Percentiles rank a stretch among this genome's conserved stretches.
These are phyloP conservation scores for Venturia carpophila DNA, from an alignment of 2,329 filamentous ascomycete genomes.

Conservation along the genomic window DNA sequence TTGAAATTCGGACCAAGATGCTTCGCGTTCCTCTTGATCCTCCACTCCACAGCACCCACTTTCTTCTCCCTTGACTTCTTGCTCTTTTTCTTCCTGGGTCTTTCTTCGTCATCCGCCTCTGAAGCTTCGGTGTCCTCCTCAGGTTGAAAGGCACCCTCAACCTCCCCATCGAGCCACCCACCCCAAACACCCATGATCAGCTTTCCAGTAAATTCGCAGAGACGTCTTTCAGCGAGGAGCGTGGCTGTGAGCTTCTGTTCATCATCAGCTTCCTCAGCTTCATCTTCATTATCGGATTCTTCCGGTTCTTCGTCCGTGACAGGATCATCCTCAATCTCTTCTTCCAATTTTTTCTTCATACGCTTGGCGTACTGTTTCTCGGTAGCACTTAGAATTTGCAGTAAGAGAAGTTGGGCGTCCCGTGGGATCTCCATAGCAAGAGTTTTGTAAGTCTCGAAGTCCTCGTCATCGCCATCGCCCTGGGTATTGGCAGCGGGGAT, in stretches of 20 bases:
- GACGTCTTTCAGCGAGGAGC: slow-evolving; percentile 17
- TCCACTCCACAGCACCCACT: slow-evolving; percentile 57
- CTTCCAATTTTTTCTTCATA: slow-evolving; percentile 49
- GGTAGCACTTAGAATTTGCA: slow-evolving; percentile 67
- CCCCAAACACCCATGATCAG: slow-evolving; percentile 19
- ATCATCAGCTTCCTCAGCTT: slow-evolving; percentile 40
- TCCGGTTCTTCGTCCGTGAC: slow-evolving; percentile 58
- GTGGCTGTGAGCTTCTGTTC: slow-evolving; percentile 42
- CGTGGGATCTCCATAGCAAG: slow-evolving; percentile 63
- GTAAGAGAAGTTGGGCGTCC: slow-evolving; percentile 56
- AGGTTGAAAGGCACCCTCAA: slow-evolving; percentile 53
- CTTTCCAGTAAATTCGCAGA: slow-evolving; percentile 20
- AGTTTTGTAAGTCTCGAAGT: slow-evolving; percentile 46
- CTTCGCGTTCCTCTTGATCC: slow-evolving; percentile 71
- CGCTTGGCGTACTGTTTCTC: slow-evolving; percentile 74
- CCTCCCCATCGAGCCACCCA: slow-evolving; percentile 48
- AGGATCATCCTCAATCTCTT: slow-evolving; percentile 63
- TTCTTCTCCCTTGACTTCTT: slow-evolving; percentile 42
- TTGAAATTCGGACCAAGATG: slow-evolving; percentile 78
- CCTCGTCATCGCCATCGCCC: slow-evolving; percentile 27
- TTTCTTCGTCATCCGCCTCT: slow-evolving; percentile 38
- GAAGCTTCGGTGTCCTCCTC: slow-evolving; percentile 46
- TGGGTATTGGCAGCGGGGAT: slow-evolving; percentile 27
- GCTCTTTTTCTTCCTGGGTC: slow-evolving; percentile 44
- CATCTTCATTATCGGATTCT: slow-evolving; percentile 50